Evolutionary conservation across 352 stramenopile species (phyloP), one percentile per base, ranked within the genome.

Genomic region (Peronosclerospora sorghi): DNA sequence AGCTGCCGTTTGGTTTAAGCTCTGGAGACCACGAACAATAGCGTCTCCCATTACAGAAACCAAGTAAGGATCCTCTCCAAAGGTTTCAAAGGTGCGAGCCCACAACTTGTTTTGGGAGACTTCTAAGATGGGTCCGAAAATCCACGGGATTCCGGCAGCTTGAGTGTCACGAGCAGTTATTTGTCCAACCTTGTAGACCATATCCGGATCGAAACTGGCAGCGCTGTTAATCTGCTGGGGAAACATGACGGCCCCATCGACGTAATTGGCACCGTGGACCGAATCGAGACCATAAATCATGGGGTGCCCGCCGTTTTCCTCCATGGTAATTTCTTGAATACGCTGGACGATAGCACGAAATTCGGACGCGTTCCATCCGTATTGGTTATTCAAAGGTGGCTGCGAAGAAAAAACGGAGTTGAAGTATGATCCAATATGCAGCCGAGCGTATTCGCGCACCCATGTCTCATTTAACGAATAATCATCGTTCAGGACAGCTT

Each of bases 81-180:
- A 97, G 8, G 88, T 97, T 59, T 97, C 92, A 45, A 81, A 97
- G 4, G 91, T 87, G 12, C 90, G 63, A 2, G 77, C 55, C 88
- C 89, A 97, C 9, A 89, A 62, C 0, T 85, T 76, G 47, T 96
- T 88, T 37, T 83, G 75, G 0, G 77, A 77, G 39, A 97, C 63
- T 43, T 91, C 79, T 10, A 87, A 64, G 14, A 96, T 85, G 0
- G 90, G 90, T 5, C 62, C 69, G 66, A 96, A 97, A 0, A 97
- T 36, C 87, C 86, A 97, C 1, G 71, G 72, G 32, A 96, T 90
- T 1, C 85, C 89, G 0, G 78, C 86, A 1, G 80, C 81, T 17
- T 78, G 51, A 0, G 85, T 96, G 56, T 97, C 89, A 2, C 71
- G 65, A 21, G 67, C 84, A 14, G 80, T 87, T 35, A 91, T 73